phyloP scores from a whole-genome alignment of 495 filamentous ascomycete species.

The Neurospora cerealis region DNA sequence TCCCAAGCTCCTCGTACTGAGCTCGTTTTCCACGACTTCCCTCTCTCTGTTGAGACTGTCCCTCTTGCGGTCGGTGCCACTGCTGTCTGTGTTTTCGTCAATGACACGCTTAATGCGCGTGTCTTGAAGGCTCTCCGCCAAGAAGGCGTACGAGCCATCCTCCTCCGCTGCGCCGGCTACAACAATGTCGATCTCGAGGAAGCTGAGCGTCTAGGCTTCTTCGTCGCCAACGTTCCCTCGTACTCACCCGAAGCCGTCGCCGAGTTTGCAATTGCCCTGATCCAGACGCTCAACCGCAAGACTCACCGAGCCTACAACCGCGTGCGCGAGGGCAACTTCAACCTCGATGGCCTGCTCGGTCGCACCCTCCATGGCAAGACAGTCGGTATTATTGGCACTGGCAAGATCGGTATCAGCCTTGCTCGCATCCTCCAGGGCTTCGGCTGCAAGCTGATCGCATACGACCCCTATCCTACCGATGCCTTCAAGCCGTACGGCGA shows the following conservation, averaged over 20 bases:
- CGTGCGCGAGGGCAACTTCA: conserved; percentile 64
- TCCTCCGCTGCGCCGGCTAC: conserved; percentile 61
- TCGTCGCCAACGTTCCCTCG: conserved; percentile 57
- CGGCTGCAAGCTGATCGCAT: conserved; percentile 50
- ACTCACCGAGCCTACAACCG: conserved; percentile 64
- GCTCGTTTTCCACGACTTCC: conserved; percentile 46
- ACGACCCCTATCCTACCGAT: conserved; percentile 42
- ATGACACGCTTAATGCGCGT: conserved; percentile 44
- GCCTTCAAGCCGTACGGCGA: conserved; percentile 42
- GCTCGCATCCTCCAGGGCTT: conserved; percentile 51
- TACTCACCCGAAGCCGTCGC: conserved; percentile 66
- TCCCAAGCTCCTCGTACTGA: conserved; percentile 11
- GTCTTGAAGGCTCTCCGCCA: conserved; percentile 42
- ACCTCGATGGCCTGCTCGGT: conserved; percentile 54
- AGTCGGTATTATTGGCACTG: conserved; percentile 45
- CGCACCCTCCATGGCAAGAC: conserved; percentile 51
- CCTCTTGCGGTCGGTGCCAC: conserved; percentile 41
- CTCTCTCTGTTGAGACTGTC: conserved; percentile 46
- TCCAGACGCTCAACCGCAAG: conserved; percentile 60
- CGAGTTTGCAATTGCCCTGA: conserved; percentile 58
- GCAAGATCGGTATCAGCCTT: conserved; percentile 42
- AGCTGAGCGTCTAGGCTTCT: conserved; percentile 47
- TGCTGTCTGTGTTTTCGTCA: conserved; percentile 64
- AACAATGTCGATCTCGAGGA: conserved; percentile 55
- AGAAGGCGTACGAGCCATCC: conserved; percentile 43